A percentile compares a stretch with the other conserved stretches of the same genome.
phyloP scores from a whole-genome alignment of 495 filamentous ascomycete species.

The Aspergillus heteromorphus region DNA sequence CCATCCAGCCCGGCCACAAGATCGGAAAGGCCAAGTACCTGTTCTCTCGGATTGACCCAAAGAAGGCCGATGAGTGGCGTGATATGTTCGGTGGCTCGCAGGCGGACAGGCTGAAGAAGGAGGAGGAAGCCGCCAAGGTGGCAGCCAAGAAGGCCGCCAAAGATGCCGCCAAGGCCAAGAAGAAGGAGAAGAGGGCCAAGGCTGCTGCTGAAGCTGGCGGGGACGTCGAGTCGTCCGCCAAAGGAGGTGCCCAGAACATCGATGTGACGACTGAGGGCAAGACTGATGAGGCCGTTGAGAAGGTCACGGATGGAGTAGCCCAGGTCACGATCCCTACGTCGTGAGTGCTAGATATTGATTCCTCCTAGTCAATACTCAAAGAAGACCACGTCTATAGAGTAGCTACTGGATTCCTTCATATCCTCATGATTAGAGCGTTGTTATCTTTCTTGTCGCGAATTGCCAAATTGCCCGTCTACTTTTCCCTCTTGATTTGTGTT shows the following conservation, averaged over 20 bases:
- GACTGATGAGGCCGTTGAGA: constrained; percentile 30
- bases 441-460: neutral
- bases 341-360: constrained; percentile 6
- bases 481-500: neutral
- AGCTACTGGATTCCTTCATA: neutral
- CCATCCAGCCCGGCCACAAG: constrained; percentile 66
- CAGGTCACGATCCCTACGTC: constrained; percentile 39
- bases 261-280: constrained; percentile 20
- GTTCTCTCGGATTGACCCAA: constrained; percentile 76
- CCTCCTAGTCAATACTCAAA: neutral
- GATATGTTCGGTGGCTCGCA: constrained; percentile 73
- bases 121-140: constrained; percentile 56
- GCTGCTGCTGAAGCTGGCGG: constrained; percentile 22
- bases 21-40: constrained; percentile 78
- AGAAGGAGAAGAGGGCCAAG: constrained; percentile 21
- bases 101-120: constrained; percentile 55
- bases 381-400: neutral
- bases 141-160: constrained; percentile 45
- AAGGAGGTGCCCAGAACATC: constrained; percentile 28
- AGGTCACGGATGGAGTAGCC: constrained; percentile 36
- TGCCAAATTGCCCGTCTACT: too few species aligned
- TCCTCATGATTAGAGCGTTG: constrained; percentile 3
- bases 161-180: constrained; percentile 19
- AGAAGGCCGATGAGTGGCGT: constrained; percentile 79
- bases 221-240: constrained; percentile 29